phyloP scores from a whole-genome alignment of 371 early-diverging fungal species.

The Conidiobolus incongruus region DNA sequence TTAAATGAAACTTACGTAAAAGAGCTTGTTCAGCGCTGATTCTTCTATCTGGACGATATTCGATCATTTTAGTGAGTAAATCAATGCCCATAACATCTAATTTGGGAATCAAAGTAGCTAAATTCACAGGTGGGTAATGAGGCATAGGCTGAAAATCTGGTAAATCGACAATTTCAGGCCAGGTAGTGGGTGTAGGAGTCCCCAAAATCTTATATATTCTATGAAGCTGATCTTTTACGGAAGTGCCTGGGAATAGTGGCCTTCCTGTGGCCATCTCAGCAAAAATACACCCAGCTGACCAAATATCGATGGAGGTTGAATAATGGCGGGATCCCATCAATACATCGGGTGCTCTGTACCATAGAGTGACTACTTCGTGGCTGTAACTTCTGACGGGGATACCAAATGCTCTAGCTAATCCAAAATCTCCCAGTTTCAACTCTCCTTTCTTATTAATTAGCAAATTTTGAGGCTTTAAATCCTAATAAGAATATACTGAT shows the following conservation, averaged over 20 bases:
- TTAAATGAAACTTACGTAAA: too few species aligned
- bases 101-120: constrained; percentile 56
- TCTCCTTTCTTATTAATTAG: constrained; percentile 68
- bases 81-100: constrained; percentile 61
- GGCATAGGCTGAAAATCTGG: constrained; percentile 78
- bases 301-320: constrained; percentile 94
- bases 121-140: constrained; percentile 30
- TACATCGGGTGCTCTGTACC: constrained; percentile 99
- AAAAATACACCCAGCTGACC: constrained; percentile 97
- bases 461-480: constrained; percentile 69
- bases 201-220: constrained; percentile 81
- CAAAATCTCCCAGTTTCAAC: constrained; percentile 93
- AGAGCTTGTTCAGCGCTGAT: too few species aligned
- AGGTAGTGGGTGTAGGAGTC: constrained; percentile 68
- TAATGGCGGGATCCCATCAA: constrained; percentile 94
- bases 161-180: constrained; percentile 80
- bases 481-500: constrained; percentile 15
- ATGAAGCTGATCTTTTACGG: constrained; percentile 66
- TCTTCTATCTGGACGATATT: too few species aligned
- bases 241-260: constrained; percentile 91
- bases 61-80: constrained; percentile 16
- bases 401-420: constrained; percentile 91
- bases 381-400: constrained; percentile 93
- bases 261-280: constrained; percentile 78
- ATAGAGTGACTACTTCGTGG: constrained; percentile 85